These are phyloP conservation scores for Suillus brevipes DNA, from an alignment of 768 basidiomycete species.

Conservation along the genomic window DNA sequence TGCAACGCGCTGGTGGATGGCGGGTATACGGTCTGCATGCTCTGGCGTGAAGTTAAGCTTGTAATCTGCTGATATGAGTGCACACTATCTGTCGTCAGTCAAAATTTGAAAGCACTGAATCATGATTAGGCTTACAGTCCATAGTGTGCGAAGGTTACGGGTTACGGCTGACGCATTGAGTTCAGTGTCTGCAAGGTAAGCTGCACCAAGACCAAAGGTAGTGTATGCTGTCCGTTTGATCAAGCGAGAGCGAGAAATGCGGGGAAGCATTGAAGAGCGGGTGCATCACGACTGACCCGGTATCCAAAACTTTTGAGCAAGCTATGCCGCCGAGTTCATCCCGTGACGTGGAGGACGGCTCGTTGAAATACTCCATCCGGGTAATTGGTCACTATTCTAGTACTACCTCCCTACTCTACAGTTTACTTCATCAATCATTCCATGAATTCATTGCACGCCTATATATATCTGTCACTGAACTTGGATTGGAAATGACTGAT, in stretches of 20 bases:
- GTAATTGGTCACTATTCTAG: no score
- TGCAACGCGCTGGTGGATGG: conserved; percentile 84
- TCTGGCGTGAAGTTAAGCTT: conserved; percentile 83
- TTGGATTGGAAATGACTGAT: background rate
- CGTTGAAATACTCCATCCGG: no score
- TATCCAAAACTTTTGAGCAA: background rate
- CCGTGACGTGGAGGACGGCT: conserved; percentile 5
- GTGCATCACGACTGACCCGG: background rate
- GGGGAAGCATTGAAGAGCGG: conserved; percentile 3
- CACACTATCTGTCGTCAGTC: conserved; percentile 46
- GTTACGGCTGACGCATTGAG: conserved; percentile 50
- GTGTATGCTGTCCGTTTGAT: conserved; percentile 25
- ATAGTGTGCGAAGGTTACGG: conserved; percentile 50
- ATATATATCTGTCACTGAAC: background rate
- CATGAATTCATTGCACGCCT: background rate
- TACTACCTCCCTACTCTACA: no score
- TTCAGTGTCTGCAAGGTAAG: conserved; percentile 42
- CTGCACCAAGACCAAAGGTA: conserved; percentile 28
- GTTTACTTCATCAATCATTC: background rate
- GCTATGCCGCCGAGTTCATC: background rate
- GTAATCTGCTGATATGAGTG: conserved; percentile 75
- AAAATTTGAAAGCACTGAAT: conserved; percentile 9
- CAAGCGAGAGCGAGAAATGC: conserved; percentile 4
- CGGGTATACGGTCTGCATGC: conserved; percentile 71
- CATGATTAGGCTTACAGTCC: conserved; percentile 37